phyloP scores from a whole-genome alignment of 2,329 filamentous ascomycete genomes.

The Paraphaeosphaeria sporulosa region DNA sequence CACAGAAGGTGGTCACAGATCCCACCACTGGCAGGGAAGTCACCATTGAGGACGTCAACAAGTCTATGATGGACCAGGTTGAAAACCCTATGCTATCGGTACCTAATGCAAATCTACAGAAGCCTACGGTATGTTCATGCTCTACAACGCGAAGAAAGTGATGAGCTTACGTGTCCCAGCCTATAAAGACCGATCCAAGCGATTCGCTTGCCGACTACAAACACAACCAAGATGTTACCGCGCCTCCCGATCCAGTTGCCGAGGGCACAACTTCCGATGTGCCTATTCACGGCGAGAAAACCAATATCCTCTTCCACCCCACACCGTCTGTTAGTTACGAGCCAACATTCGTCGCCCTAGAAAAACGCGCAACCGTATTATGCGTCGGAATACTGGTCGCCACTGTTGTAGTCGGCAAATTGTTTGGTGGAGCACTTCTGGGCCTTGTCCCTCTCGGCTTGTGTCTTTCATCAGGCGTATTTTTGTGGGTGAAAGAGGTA shows the following conservation, averaged over 20 bases:
- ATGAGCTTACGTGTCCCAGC: slow-evolving; percentile 45
- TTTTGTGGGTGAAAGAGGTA: slow-evolving; percentile 88
- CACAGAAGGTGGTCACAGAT: slow-evolving; percentile 74
- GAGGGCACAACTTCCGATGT: slow-evolving; percentile 89
- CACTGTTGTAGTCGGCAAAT: slow-evolving; percentile 78
- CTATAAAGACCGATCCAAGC: slow-evolving; percentile 72
- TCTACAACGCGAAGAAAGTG: background rate
- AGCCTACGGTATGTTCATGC: slow-evolving; percentile 65
- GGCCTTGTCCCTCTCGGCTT: slow-evolving; percentile 77
- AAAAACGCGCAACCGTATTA: slow-evolving; percentile 75
- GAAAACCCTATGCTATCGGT: slow-evolving; percentile 80
- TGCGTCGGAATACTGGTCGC: slow-evolving; percentile 74
- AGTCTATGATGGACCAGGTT: slow-evolving; percentile 72
- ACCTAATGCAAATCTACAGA: slow-evolving; percentile 87
- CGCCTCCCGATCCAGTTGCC: slow-evolving; percentile 85
- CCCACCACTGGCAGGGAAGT: slow-evolving; percentile 88
- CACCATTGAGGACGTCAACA: slow-evolving; percentile 81
- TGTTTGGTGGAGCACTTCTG: slow-evolving; percentile 79
- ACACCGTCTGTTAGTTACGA: slow-evolving; percentile 90
- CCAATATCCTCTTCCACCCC: slow-evolving; percentile 93
- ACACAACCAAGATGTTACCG: slow-evolving; percentile 84
- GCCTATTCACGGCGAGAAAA: slow-evolving; percentile 95
- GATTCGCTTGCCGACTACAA: slow-evolving; percentile 84
- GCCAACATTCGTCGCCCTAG: slow-evolving; percentile 80
- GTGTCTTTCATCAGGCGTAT: slow-evolving; percentile 79